Conservation (phyloP, 176 grass and related monocot species). For the barley (Hordeum vulgare) region DNA sequence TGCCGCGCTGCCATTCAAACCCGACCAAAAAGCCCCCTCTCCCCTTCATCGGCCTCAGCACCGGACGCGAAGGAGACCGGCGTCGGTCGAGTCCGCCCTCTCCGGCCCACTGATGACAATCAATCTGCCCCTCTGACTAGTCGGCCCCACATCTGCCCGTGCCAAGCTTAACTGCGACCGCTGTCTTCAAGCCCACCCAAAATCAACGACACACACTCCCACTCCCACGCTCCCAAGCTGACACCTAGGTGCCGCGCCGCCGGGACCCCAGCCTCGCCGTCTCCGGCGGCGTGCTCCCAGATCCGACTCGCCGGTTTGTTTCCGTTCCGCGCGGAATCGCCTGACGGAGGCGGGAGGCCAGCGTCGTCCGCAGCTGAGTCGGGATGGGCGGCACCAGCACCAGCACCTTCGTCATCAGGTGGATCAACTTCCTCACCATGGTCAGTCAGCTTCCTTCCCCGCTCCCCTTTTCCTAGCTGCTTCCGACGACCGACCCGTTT, state of each 20-base stretch:
- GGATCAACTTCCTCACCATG: conserved; percentile 99
- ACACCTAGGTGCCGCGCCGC: not conserved
- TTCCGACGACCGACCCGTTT: not conserved
- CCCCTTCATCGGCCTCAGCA: not conserved
- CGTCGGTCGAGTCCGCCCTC: not conserved
- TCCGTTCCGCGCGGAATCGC: not conserved
- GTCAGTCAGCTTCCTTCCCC: conserved; percentile 20
- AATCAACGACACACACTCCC: not conserved
- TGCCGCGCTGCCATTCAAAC: not conserved
- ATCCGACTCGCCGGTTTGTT: not conserved
- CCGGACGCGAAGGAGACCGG: not conserved
- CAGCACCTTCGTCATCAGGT: conserved; percentile 86
- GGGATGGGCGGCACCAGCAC: conserved; percentile 58
- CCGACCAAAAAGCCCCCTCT: not conserved
- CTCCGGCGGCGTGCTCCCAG: not conserved
- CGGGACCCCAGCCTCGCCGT: not conserved
- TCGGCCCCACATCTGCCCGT: not conserved
- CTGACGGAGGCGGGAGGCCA: not conserved
- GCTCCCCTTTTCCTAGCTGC: not conserved
- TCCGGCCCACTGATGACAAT: not conserved
- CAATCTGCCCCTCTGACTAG: not conserved
- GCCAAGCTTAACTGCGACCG: not conserved
- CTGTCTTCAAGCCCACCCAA: conserved; percentile 6
- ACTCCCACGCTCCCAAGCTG: not conserved
- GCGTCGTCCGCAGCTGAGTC: not conserved